Conservation (phyloP, 2,329 filamentous ascomycete genomes). For the Coniochaeta sp. region DNA sequence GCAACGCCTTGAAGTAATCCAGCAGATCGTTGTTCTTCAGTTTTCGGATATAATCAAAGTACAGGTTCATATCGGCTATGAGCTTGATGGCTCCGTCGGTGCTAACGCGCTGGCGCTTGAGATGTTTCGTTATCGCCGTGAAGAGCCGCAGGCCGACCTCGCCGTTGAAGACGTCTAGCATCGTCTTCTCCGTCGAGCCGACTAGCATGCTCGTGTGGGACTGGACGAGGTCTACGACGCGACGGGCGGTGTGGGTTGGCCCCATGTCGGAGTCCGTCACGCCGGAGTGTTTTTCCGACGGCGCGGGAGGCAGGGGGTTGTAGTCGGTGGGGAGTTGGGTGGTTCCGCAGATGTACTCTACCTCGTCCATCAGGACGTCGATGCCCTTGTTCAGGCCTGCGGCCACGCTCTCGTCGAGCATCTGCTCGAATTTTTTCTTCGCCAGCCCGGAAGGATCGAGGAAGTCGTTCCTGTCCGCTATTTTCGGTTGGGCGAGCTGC, state of each 20-base stretch:
- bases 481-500: conserved; percentile 73
- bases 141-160: conserved; percentile 94
- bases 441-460: conserved; percentile 84
- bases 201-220: conserved; percentile 89
- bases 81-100: conserved; percentile 84
- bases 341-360: conserved; percentile 89
- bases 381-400: conserved; percentile 96
- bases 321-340: conserved; percentile 84
- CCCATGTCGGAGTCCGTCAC: conserved; percentile 50
- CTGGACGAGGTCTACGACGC: conserved; percentile 77
- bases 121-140: conserved; percentile 87
- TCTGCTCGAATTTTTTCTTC: conserved; percentile 98
- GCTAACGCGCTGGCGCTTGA: conserved; percentile 91
- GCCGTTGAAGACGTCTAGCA: conserved; percentile 97
- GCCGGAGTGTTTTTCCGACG: conserved; percentile 29
- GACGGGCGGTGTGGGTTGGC: conserved; percentile 69
- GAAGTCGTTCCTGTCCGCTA: conserved; percentile 91
- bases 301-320: conserved; percentile 54
- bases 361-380: conserved; percentile 96
- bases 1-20: conserved; percentile 83
- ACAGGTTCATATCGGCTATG: conserved; percentile 94
- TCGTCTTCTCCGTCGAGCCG: conserved; percentile 94
- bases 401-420: conserved; percentile 94
- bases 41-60: conserved; percentile 75
- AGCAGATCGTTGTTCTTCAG: conserved; percentile 78